Evolutionary conservation across 148 eudicot genomes (phyloP), one percentile per base, ranked within the genome.

Genomic region (Drosera capensis): DNA sequence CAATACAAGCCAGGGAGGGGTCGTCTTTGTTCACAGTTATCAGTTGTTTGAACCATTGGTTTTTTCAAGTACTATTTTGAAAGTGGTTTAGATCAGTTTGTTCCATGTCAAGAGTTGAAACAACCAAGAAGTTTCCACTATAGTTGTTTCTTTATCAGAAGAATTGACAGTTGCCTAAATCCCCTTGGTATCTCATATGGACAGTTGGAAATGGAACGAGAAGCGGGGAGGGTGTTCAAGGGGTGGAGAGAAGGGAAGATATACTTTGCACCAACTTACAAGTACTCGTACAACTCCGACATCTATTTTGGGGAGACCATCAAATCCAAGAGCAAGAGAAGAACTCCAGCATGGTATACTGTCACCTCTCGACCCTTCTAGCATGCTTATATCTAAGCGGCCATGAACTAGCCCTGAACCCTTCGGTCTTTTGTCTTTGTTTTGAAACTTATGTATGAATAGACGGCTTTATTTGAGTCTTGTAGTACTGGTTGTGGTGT

Each of bases 341-440:
- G 85, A 71, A 71, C 85, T 13, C 92, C 92, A 7, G 92, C 85
- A 7, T 81, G 92, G 92, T 80, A 80, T 21, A 5, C n/a, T n/a
- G n/a, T n/a, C n/a, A n/a, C 9, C 13, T 2, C 38, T 16, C 4
- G n/a, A 7, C 40, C 8, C 0, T 8, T 14, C 12, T 3, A 14
- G 21, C 21, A 41, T 17, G 14, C 45, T 41, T 20, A 11, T n/a
- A 17, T 3, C 4, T 2, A 17, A 8, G 18, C 14, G 45, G 8
- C 9, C 1, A 20, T 19, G 8, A 8, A 18, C 13, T 6, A 18
- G 26, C 7, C 29, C 16, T 8, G 2, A n/a, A 17, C 19, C 38
- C 26, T 58, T 36, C 17, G 1, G 6, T 16, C 11, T 1, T 9
- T 18, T 18, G 17, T 18, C 11, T 13, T 8, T 42, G 28, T 3